A percentile compares a stretch with the other conserved stretches of the same genome.
phyloP scores from a whole-genome alignment of 352 stramenopile species.

The Pythium brachiatum region DNA sequence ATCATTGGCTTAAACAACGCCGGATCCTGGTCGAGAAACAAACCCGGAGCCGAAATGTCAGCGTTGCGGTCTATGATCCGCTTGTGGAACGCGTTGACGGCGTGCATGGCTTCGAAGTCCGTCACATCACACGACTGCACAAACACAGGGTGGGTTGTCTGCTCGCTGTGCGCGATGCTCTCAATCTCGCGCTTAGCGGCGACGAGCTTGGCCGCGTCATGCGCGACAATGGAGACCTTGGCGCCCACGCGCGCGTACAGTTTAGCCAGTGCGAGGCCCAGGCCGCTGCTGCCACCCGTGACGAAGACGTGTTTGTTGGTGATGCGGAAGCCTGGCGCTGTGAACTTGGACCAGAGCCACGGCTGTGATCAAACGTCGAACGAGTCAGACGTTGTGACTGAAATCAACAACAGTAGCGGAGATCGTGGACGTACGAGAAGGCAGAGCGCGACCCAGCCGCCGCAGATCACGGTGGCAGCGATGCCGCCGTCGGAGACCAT shows the following conservation, averaged over 20 bases:
- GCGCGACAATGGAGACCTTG: constrained; percentile 49
- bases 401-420: neutral
- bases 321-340: constrained; percentile 48
- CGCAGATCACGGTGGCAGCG: neutral
- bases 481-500: constrained; percentile 11
- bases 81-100: constrained; percentile 57
- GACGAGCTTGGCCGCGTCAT: constrained; percentile 33
- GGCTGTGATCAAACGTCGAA: constrained; percentile 31
- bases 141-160: constrained; percentile 34
- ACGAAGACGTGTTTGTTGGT: constrained; percentile 56
- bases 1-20: constrained; percentile 39
- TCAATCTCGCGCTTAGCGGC: constrained; percentile 34
- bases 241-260: constrained; percentile 51
- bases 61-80: constrained; percentile 52
- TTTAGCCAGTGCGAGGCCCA: constrained; percentile 61
- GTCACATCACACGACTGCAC: constrained; percentile 39
- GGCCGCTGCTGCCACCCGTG: constrained; percentile 37
- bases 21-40: constrained; percentile 55
- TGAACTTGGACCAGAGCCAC: constrained; percentile 42
- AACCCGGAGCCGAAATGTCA: constrained; percentile 29
- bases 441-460: constrained; percentile 34
- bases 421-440: constrained; percentile 36
- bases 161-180: constrained; percentile 12
- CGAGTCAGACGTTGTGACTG: neutral
- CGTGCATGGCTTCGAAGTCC: constrained; percentile 35